Evolutionary conservation across 495 filamentous ascomycete genomes (phyloP), one percentile per base, ranked within the genome.

Genomic region (Aspergillus asperescens): DNA sequence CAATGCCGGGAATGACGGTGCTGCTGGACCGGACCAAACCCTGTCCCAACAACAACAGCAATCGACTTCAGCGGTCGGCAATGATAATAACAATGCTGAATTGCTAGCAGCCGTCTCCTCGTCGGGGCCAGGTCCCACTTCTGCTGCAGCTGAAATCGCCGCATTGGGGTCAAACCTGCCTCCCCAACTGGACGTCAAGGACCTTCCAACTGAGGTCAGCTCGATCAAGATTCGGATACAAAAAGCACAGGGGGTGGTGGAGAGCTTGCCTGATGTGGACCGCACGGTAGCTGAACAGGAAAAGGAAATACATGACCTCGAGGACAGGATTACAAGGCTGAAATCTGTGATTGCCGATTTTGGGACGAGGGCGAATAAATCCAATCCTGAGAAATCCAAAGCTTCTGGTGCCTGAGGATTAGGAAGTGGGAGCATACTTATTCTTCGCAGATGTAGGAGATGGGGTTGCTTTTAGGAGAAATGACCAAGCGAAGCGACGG

Each of bases 141-240:
- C 57, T 4, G 55, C 56, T 9, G 28, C 54, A 7, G 62, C 56
- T 16, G 69, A 64, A 7, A 57, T 65, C 13, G 42, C 65, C 22
- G 54, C 54, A 4, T 49, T 70, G 18, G 63, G 62, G 24, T 62
- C 68, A 9, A 70, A 56, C 48, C 57, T 68, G 45, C 64, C 70
- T 31, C 62, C 70, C 12, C 72, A 72, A 16, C 77, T 94, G 25
- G 80, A 83, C 35, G 80, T 86, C 34, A 93, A 95, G 67, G 83
- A 91, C 54, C 80, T 97, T 19, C 79, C 83, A 8, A 78, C 81
- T 1, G 87, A 84, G 34, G 84, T 85, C 3, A 85, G 86, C 52
- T 77, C 78, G 13, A 71, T 98, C 54, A 87, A 84, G 61, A 82
- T 89, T 67, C 86, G 87, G 64, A 79, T 96, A 47, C 84, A 88